Conservation (phyloP, 495 filamentous ascomycete species). For the Aspergillus steynii region DNA sequence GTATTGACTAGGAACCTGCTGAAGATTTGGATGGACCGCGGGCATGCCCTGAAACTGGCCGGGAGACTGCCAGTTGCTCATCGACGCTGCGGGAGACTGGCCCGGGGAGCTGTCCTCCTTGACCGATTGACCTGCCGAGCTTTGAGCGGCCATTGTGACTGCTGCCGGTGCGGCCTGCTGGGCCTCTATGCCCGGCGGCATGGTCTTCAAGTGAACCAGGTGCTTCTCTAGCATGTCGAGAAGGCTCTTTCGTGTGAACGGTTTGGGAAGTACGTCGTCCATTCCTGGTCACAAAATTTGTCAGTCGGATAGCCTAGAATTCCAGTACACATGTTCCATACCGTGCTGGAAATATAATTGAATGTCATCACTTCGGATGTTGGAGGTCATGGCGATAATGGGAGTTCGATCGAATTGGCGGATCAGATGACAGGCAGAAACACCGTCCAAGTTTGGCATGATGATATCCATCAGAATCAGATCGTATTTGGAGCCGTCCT, state of each 20-base stretch:
- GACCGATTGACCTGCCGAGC: conserved; percentile 59
- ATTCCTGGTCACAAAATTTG: conserved; percentile 65
- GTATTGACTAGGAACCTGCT: conserved; percentile 54
- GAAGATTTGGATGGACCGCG: conserved; percentile 50
- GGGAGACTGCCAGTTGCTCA: conserved; percentile 73
- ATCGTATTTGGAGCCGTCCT: conserved; percentile 79
- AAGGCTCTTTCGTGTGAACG: conserved; percentile 95
- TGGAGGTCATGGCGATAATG: conserved; percentile 98
- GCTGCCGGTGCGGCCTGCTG: conserved; percentile 44
- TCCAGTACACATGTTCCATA: conserved; percentile 43
- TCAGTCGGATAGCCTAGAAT: conserved; percentile 1
- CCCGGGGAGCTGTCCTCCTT: conserved; percentile 85
- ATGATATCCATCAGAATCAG: conserved; percentile 99
- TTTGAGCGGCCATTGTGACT: conserved; percentile 51
- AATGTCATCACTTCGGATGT: conserved; percentile 95
- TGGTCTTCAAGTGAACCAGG: conserved; percentile 71
- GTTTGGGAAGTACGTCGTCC: conserved; percentile 97
- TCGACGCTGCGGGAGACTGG: conserved; percentile 68
- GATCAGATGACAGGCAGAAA: conserved; percentile 91
- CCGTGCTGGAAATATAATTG: conserved; percentile 96
- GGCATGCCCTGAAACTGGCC: conserved; percentile 65
- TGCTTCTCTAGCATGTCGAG: conserved; percentile 88
- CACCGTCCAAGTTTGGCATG: conserved; percentile 94
- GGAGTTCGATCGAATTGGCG: conserved; percentile 86
- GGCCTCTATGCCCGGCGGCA: conserved; percentile 56